A percentile compares a stretch with the other conserved stretches of the same genome.
phyloP scores from a whole-genome alignment of 768 basidiomycete species.

The Lactarius trivialis region DNA sequence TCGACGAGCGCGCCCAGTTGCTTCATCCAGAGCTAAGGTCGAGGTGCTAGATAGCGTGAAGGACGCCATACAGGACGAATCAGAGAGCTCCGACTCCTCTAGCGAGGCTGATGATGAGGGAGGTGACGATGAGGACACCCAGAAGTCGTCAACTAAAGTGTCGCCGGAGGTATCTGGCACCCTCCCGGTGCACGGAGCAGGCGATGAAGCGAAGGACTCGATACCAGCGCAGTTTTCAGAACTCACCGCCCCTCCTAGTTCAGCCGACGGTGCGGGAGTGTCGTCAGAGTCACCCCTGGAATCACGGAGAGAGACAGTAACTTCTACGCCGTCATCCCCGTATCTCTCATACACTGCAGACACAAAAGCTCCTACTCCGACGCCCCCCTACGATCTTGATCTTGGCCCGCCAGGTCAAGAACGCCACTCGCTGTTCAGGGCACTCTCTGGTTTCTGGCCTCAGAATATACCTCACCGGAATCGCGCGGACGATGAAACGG shows the following conservation, averaged over 20 bases:
- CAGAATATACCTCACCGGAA: slow-evolving; percentile 43
- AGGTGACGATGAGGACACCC: slow-evolving; percentile 47
- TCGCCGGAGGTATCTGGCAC: slow-evolving; percentile 24
- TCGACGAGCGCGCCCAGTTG: slow-evolving; percentile 83
- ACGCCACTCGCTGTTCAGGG: slow-evolving; percentile 71
- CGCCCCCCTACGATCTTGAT: slow-evolving; percentile 46
- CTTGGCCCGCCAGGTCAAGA: slow-evolving; percentile 46
- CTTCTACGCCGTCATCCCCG: slow-evolving; percentile 54
- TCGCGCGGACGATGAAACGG: slow-evolving; percentile 52
- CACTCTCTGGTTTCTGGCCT: slow-evolving; percentile 79
- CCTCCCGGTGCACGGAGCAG: slow-evolving; percentile 1
- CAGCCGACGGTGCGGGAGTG: slow-evolving; percentile 6
- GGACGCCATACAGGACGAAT: slow-evolving; percentile 83
- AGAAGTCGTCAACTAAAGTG: slow-evolving; percentile 28
- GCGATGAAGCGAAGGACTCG: slow-evolving; percentile 1
- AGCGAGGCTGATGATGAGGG: slow-evolving; percentile 64
- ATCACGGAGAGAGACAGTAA: slow-evolving; percentile 23
- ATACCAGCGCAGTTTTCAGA: background rate
- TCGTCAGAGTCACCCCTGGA: background rate
- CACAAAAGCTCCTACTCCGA: slow-evolving; percentile 13
- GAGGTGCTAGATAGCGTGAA: slow-evolving; percentile 84
- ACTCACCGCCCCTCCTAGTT: background rate
- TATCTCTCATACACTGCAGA: slow-evolving; percentile 22
- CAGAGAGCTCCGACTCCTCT: slow-evolving; percentile 63
- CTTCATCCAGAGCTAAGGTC: slow-evolving; percentile 80